Base-by-base conservation (phyloP, 768 basidiomycete genomes). In the Boletus sp. region DNA sequence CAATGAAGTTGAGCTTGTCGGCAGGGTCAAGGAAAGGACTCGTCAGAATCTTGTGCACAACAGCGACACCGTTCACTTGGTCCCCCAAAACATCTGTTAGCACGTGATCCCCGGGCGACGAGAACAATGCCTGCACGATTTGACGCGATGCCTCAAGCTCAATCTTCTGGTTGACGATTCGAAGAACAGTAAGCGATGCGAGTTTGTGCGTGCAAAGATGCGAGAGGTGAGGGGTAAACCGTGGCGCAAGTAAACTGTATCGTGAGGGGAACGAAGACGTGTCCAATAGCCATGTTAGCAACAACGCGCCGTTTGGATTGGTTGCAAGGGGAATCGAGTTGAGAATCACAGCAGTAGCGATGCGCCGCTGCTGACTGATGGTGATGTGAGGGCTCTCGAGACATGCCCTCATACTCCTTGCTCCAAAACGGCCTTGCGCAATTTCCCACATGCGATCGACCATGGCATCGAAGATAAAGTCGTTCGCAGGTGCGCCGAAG, bases 391-490 rank as follows among this genome's bases (percentile, higher is more conserved):
- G 85, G 71, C 87, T 94, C 73, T 98, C 97, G 18, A 98, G 80
- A 71, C 95, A 97, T 11, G 97, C 95, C 61, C 96, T 83, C 90
- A 98, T 96, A 69, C 94, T 95, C 48, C 97, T 88, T 46, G 97
- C 97, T 52, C 97, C 97, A 66, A 97, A 99, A 35, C 97, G 87
- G 24, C 96, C 96, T 76, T 98, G 96, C 0, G 94, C 96, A 52
- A 99, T 82, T 76, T 98, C 97, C 94, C 97, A 98, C 77, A 97
- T 89, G 40, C 97, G 91, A 72, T 98, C 96, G 46, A 92, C 88
- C 79, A 98, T 98, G 30, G 93, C 94, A 70, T 98, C 95, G 71
- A 98, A 98, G 57, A 98, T 90, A 72, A 98, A 98, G 62, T 96
- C 93, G 55, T 93, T 95, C 32, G 83, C 84, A 35, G 95, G 95